Evolutionary conservation across 495 filamentous ascomycete species (phyloP).

Genomic region (Tuber indicum): DNA sequence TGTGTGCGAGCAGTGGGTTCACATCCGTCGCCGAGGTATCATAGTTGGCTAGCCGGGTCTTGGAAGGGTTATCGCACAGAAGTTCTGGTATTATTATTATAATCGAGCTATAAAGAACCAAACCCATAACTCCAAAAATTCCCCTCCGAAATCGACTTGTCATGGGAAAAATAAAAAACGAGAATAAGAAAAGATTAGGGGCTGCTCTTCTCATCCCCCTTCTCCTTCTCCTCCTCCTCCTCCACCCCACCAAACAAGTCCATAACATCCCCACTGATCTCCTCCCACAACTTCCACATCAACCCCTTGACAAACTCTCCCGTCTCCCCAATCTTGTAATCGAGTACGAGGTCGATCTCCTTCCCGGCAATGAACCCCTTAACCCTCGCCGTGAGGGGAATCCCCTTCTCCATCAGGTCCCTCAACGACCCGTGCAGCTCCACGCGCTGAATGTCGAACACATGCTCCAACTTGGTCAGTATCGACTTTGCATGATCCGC

Average conservation of each 20-base stretch:
- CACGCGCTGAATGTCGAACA: slow-evolving; percentile 27
- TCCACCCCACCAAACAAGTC: background rate
- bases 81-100: background rate
- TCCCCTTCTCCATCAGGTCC: slow-evolving; percentile 29
- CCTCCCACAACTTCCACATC: slow-evolving; percentile 22
- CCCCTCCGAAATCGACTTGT: background rate
- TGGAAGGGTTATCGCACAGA: background rate
- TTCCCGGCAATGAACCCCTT: slow-evolving; percentile 22
- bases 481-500: background rate
- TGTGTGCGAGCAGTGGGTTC: background rate
- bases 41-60: background rate
- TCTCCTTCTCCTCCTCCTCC: background rate
- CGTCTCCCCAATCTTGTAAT: slow-evolving; percentile 22
- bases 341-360: slow-evolving; percentile 22
- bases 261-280: slow-evolving; percentile 11
- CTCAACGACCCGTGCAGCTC: slow-evolving; percentile 32
- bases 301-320: slow-evolving; percentile 18
- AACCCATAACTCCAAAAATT: background rate
- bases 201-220: background rate
- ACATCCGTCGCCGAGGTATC: background rate
- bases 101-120: background rate
- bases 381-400: slow-evolving; percentile 23
- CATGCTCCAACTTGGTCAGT: slow-evolving; percentile 2
- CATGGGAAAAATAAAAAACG: background rate
- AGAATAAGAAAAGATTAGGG: background rate